Conservation (phyloP, 2,329 filamentous ascomycete genomes). For the Colletotrichum orbiculare region DNA sequence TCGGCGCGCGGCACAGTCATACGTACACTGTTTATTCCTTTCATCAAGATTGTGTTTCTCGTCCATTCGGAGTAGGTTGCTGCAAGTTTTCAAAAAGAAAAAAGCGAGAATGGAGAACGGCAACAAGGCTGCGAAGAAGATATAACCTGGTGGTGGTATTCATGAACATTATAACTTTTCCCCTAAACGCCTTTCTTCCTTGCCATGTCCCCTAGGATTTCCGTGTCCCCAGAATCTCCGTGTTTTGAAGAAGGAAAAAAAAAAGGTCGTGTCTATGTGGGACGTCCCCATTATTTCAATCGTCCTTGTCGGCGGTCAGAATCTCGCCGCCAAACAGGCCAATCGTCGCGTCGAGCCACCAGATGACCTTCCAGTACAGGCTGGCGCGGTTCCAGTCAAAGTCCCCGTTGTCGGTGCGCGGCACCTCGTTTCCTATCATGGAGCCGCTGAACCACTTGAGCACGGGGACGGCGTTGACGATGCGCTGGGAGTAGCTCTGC, state of each 20-base stretch:
- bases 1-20: constrained; percentile 16
- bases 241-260: no score
- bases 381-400: constrained; percentile 81
- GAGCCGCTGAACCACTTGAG: constrained; percentile 77
- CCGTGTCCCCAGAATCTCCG: no score
- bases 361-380: constrained; percentile 75
- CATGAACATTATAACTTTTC: constrained; percentile 11
- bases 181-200: constrained; percentile 15
- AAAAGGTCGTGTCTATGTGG: background rate
- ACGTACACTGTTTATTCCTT: constrained; percentile 13
- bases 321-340: constrained; percentile 70
- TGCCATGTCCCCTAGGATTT: background rate
- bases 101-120: background rate
- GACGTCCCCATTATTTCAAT: constrained; percentile 46
- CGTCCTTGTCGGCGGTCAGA: constrained; percentile 67
- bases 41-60: background rate
- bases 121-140: background rate
- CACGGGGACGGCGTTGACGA: constrained; percentile 74
- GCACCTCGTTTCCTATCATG: constrained; percentile 81
- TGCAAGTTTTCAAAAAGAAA: background rate
- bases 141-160: constrained; percentile 12
- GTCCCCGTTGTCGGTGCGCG: constrained; percentile 76
- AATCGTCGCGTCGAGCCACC: constrained; percentile 69
- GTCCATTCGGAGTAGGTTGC: background rate
- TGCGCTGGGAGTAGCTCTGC: constrained; percentile 71